These are phyloP conservation scores for Sporothrix dimorphospora DNA, from an alignment of 2,329 filamentous ascomycete species.

Conservation along the genomic window DNA sequence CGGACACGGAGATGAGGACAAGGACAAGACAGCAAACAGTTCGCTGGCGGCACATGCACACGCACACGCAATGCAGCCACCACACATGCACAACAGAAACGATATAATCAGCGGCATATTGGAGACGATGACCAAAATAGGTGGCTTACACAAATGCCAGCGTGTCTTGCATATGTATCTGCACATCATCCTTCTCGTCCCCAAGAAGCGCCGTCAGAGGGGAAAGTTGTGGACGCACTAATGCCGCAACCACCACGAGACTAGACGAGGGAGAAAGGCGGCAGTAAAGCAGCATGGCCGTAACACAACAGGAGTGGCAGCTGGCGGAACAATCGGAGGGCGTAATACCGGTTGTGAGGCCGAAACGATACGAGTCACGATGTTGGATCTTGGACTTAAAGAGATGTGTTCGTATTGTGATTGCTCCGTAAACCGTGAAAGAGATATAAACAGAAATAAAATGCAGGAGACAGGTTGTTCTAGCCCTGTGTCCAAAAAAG, in stretches of 20 bases:
- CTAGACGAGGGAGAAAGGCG: not conserved
- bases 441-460: not conserved
- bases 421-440: not conserved
- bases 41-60: not conserved
- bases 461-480: not conserved
- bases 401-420: not conserved
- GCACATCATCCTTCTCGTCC: not conserved
- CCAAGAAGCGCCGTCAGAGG: not conserved
- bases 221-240: not conserved
- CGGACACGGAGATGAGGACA: not conserved
- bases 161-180: constrained; percentile 18
- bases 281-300: not conserved
- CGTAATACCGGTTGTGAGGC: not conserved
- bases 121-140: not conserved
- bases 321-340: not conserved
- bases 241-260: not conserved
- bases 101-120: not conserved
- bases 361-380: not conserved
- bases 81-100: not conserved
- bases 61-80: not conserved
- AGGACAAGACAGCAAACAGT: not conserved
- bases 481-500: not conserved
- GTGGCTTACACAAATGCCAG: not conserved
- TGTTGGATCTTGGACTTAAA: not conserved
- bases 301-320: not conserved